phyloP scores from a whole-genome alignment of 306 rosid species.

The Hippophae tibetana region DNA sequence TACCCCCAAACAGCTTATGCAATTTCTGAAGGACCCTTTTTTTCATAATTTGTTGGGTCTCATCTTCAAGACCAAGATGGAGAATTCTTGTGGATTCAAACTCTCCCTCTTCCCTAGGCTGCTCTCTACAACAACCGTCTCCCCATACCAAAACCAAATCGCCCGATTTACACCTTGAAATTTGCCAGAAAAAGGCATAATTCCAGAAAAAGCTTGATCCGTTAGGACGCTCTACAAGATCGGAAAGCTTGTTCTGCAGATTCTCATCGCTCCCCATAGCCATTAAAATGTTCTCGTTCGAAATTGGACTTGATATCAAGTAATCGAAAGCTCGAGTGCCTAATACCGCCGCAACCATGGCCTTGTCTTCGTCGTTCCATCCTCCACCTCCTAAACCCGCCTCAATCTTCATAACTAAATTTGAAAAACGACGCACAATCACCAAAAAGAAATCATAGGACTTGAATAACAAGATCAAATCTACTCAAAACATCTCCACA shows the following conservation, averaged over 20 bases:
- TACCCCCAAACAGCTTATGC: constrained; percentile 67
- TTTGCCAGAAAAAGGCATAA: constrained; percentile 90
- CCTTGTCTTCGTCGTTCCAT: constrained; percentile 70
- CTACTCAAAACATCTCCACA: constrained; percentile 17
- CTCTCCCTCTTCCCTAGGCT: constrained; percentile 72
- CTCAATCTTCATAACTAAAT: constrained; percentile 63
- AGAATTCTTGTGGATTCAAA: constrained; percentile 26
- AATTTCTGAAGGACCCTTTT: constrained; percentile 83
- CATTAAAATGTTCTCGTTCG: constrained; percentile 68
- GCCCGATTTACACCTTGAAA: constrained; percentile 71
- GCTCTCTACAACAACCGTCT: constrained; percentile 76
- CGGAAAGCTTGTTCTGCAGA: constrained; percentile 57
- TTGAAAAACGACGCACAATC: constrained; percentile 11
- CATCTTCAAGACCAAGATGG: constrained; percentile 37
- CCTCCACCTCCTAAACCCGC: constrained; percentile 45
- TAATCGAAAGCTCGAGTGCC: constrained; percentile 62
- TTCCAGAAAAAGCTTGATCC: constrained; percentile 75
- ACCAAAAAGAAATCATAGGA: constrained; percentile 3
- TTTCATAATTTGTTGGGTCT: constrained; percentile 62
- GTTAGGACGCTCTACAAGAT: constrained; percentile 81
- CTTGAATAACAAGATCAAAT: constrained; percentile 32
- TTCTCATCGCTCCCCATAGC: constrained; percentile 32
- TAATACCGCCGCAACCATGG: constrained; percentile 55
- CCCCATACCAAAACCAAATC: constrained; percentile 94
- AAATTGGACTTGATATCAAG: constrained; percentile 48